Evolutionary conservation across 495 filamentous ascomycete genomes (phyloP), one percentile per base, ranked within the genome.

Genomic region (Amphirosellinia nigrospora): DNA sequence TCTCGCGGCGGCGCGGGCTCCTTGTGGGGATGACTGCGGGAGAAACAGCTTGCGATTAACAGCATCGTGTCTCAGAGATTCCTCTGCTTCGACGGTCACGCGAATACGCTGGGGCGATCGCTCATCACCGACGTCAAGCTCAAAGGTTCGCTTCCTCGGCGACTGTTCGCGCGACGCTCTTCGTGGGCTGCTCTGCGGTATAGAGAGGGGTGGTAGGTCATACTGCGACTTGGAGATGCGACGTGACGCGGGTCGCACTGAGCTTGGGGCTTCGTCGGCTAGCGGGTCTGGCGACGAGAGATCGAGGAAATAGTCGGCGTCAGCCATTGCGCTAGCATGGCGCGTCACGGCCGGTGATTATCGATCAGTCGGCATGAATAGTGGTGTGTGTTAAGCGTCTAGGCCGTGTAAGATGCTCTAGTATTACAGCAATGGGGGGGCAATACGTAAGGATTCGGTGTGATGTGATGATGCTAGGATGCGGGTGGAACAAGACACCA

Each of bases 31-130:
- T 11, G 79, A 74, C 15, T 82, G 72, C 48, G 75, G 76, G 69
- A 76, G 78, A 66, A 85, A 86, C 46, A 84, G 73, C 30, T 74
- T 78, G 64, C 81, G 82, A 66, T 72, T 81, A 16, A 79, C 74
- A 64, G 64, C 72, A 53, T 73, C 73, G 50, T 69, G 61, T 66
- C 52, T 68, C 43, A 75, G 58, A 45, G 75, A 74, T 36, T 81
- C 73, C 15, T 82, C 85, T 3, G 86, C 82, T 71, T 88, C 83
- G 52, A 88, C 84, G 0, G 86, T 87, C 48, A 87, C 85, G 56
- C 78, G 77, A 36, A 88, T 77, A 71, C 82, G 85, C 70, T 86
- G 84, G 8, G 85, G 84, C 48, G 85, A 83, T 45, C 75, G 67
- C 9, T 79, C 73, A 52, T 85, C 74, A 15, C 86, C 86, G 21